Percentiles rank a stretch among this genome's conserved stretches.
phyloP scores from a whole-genome alignment of 345 rosid genomes.

The Murraya paniculata region DNA sequence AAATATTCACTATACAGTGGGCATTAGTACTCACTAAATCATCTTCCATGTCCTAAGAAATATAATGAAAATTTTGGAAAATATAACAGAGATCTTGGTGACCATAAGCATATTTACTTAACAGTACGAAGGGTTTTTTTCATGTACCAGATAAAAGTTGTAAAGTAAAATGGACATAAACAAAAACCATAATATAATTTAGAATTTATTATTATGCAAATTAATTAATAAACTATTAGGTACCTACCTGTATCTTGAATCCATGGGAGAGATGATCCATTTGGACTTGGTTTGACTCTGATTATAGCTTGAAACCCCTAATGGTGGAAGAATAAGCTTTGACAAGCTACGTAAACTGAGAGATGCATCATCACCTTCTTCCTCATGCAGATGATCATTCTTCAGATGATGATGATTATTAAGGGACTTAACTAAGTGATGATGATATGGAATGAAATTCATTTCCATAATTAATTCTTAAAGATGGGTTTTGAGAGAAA shows the following conservation, averaged over 20 bases:
- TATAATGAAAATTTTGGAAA: background rate
- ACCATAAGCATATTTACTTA: background rate
- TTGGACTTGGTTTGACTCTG: constrained; percentile 40
- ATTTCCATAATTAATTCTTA: constrained; percentile 9
- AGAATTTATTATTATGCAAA: background rate
- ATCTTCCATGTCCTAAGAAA: background rate
- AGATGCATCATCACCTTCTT: constrained; percentile 32
- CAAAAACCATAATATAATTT: background rate
- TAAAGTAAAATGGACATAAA: background rate
- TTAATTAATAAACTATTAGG: background rate
- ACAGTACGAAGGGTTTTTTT: background rate
- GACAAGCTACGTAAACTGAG: constrained; percentile 55
- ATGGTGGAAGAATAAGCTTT: constrained; percentile 85
- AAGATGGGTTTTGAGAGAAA: background rate
- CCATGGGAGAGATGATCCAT: constrained; percentile 76
- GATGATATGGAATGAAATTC: constrained; percentile 9
- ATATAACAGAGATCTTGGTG: background rate
- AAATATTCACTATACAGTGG: no score
- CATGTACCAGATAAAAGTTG: background rate
- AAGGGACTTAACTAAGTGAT: background rate
- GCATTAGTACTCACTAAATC: no score
- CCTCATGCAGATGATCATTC: background rate
- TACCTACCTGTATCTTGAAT: constrained; percentile 96
- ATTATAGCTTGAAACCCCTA: constrained; percentile 64
- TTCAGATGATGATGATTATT: constrained; percentile 9